phyloP scores from a whole-genome alignment of 768 basidiomycete species.

The Amanita inopinata region DNA sequence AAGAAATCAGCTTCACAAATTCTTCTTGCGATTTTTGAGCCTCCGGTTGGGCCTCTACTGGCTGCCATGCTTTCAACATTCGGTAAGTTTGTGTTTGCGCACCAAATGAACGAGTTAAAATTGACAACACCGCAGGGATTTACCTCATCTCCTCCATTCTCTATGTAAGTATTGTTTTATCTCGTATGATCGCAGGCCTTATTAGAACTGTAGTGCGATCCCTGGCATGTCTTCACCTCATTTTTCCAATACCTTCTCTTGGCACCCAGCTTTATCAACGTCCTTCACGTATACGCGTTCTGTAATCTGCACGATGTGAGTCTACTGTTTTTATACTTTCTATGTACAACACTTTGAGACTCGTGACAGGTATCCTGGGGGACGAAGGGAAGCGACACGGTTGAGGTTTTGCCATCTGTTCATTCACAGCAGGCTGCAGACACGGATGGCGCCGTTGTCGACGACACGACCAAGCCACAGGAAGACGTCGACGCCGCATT shows the following conservation, averaged over 20 bases:
- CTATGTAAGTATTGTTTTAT: constrained; percentile 64
- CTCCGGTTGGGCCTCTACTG: constrained; percentile 71
- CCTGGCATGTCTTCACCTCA: constrained; percentile 96
- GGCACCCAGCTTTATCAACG: constrained; percentile 90
- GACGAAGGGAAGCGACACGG: constrained; percentile 92
- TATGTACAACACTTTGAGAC: constrained; percentile 1
- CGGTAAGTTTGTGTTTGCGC: constrained; percentile 32
- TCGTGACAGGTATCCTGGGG: constrained; percentile 73
- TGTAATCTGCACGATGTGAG: constrained; percentile 88
- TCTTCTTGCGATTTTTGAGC: constrained; percentile 54
- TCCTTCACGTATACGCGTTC: constrained; percentile 95
- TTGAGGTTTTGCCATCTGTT: constrained; percentile 81
- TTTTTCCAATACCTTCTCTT: constrained; percentile 86
- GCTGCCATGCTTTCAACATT: constrained; percentile 87
- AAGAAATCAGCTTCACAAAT: constrained; percentile 36
- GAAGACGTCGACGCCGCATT: constrained; percentile 88
- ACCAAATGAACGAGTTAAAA: background rate
- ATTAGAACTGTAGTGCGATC: constrained; percentile 56
- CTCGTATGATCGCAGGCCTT: background rate
- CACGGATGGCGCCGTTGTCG: constrained; percentile 68
- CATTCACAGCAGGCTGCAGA: constrained; percentile 77
- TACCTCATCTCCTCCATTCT: constrained; percentile 79
- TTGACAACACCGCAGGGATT: constrained; percentile 38
- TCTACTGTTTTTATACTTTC: background rate
- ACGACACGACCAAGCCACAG: constrained; percentile 73